Evolutionary conservation across 495 filamentous ascomycete genomes (phyloP).

Genomic region (Penicillium argentinense): DNA sequence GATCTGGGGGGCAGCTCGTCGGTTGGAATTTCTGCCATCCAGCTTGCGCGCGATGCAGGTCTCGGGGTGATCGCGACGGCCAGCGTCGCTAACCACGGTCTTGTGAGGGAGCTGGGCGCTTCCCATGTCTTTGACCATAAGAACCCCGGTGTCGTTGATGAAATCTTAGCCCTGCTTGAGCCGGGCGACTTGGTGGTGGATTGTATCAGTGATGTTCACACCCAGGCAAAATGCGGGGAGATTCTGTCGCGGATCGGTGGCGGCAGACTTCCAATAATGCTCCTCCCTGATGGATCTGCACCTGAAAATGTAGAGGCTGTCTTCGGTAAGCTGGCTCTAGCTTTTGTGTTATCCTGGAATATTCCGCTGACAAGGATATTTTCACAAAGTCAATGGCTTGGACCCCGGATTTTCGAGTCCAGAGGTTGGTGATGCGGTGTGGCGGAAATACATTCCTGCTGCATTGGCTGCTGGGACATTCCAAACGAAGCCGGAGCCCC

Average conservation of each 20-base stretch:
- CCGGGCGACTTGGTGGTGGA: slow-evolving; percentile 24
- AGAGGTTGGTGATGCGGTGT: slow-evolving; percentile 25
- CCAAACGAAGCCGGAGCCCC: slow-evolving; percentile 34
- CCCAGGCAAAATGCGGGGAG: slow-evolving; percentile 19
- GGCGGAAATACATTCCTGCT: slow-evolving; percentile 28
- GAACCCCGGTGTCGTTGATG: slow-evolving; percentile 21
- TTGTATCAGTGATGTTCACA: slow-evolving; percentile 15
- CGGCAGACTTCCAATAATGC: slow-evolving; percentile 25
- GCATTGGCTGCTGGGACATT: slow-evolving; percentile 32
- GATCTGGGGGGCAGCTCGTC: slow-evolving; percentile 38
- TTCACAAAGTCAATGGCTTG: too few relatives aligned
- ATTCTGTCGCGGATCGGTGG: slow-evolving; percentile 35
- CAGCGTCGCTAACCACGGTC: slow-evolving; percentile 30
- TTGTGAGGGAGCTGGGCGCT: slow-evolving; percentile 37
- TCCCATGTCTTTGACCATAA: slow-evolving; percentile 38
- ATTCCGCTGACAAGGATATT: too few relatives aligned
- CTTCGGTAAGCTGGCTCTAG: slow-evolving; percentile 18
- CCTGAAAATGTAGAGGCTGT: slow-evolving; percentile 10
- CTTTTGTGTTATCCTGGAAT: background rate
- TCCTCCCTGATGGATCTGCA: background rate
- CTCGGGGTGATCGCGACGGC: slow-evolving; percentile 38
- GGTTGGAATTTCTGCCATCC: slow-evolving; percentile 33
- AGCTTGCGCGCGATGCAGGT: slow-evolving; percentile 34
- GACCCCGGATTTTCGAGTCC: slow-evolving; percentile 1
- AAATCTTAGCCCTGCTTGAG: slow-evolving; percentile 16